A percentile compares a stretch with the other conserved stretches of the same genome.
Conservation (phyloP, 768 basidiomycete species). For the Phanerochaete sordida region DNA sequence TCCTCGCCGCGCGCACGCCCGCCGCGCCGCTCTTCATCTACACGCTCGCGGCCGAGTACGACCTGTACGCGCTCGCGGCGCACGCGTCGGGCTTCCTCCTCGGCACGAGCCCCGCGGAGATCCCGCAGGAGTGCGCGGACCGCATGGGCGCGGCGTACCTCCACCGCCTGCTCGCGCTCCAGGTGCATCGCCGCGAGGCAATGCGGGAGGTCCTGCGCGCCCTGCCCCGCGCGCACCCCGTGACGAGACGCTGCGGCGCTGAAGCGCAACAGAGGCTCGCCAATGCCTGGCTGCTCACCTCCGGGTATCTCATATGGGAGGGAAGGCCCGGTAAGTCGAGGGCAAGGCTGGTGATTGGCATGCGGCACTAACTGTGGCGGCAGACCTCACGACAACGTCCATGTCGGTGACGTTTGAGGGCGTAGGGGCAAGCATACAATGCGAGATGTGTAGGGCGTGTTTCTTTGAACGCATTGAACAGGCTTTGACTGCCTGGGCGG, state of each 20-base stretch:
- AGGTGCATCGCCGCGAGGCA: constrained; percentile 31
- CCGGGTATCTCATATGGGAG: constrained; percentile 26
- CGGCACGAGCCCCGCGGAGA: constrained; percentile 26
- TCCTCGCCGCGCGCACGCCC: constrained; percentile 32
- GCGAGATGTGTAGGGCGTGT: no score
- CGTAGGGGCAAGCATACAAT: neutral
- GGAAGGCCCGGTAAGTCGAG: constrained; percentile 25
- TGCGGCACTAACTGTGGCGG: neutral
- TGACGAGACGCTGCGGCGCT: constrained; percentile 13
- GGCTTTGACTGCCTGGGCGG: no score
- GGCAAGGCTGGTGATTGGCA: neutral
- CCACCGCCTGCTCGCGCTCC: constrained; percentile 35
- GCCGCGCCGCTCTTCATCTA: constrained; percentile 35
- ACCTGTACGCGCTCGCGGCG: constrained; percentile 35
- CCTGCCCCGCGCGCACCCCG: constrained; percentile 22
- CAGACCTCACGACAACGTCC: neutral
- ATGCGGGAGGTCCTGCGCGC: constrained; percentile 26
- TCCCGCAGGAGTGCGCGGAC: constrained; percentile 36
- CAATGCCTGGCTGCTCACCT: constrained; percentile 27
- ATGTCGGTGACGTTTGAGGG: neutral
- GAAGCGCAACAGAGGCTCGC: constrained; percentile 20
- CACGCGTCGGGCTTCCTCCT: constrained; percentile 34
- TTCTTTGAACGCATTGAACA: no score
- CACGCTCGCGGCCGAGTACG: constrained; percentile 33
- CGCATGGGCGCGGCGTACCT: constrained; percentile 39